Evolutionary conservation across 164 flowering plant species (phyloP).

Genomic region (Platanus orientalis): DNA sequence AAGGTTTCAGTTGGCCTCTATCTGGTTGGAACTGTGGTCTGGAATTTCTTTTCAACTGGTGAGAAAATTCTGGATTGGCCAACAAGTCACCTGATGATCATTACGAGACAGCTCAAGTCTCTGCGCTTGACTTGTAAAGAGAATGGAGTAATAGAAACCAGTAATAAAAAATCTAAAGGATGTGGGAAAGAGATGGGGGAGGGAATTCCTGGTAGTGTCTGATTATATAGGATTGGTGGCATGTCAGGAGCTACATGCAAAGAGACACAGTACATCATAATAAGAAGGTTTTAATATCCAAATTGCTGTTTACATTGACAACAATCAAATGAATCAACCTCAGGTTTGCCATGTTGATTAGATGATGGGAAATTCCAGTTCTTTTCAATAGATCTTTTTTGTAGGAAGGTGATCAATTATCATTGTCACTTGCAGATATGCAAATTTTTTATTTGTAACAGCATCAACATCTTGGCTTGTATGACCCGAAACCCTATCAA

Average conservation of each 20-base stretch:
- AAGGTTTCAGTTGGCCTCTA: slow-evolving; percentile 89
- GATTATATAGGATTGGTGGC: background rate
- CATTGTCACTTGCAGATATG: background rate
- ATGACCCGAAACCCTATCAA: background rate
- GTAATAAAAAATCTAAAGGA: background rate
- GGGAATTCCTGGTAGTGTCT: background rate
- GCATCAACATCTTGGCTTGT: background rate
- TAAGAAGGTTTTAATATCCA: background rate
- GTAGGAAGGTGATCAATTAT: background rate
- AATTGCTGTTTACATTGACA: background rate
- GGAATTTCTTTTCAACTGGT: slow-evolving; percentile 95
- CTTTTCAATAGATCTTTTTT: background rate
- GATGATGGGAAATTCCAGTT: background rate
- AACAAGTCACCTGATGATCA: background rate
- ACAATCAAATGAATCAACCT: background rate
- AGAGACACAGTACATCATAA: background rate
- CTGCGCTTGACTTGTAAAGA: background rate
- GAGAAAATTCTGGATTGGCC: slow-evolving; percentile 74
- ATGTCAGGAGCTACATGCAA: background rate
- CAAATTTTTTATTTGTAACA: background rate
- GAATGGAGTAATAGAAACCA: background rate
- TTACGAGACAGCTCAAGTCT: background rate
- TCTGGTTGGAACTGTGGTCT: slow-evolving; percentile 86
- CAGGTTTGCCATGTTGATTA: background rate
- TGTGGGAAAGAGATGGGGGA: background rate